Conservation (phyloP, 306 rosid species). For the Ormosia semicastrata region DNA sequence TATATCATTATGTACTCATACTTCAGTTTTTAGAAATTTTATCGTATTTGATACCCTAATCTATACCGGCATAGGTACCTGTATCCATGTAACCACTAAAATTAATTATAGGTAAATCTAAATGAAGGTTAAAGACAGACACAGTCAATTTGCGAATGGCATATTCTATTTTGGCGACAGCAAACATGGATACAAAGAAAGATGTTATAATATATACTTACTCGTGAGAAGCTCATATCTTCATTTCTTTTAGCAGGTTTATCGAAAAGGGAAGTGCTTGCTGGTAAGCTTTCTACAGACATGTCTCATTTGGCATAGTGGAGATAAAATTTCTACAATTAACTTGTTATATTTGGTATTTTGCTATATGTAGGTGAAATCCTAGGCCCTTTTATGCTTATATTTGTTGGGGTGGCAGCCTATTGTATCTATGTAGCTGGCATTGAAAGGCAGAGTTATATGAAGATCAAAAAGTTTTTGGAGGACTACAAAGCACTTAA, state of each 20-base stretch:
- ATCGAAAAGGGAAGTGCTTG: neutral
- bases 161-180: neutral
- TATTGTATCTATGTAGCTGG: neutral
- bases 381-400: neutral
- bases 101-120: neutral
- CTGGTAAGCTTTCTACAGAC: constrained; percentile 20
- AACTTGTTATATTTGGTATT: neutral
- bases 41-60: no score
- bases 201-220: neutral
- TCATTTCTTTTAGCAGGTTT: constrained; percentile 4
- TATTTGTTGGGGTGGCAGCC: neutral
- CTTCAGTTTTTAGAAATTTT: no score
- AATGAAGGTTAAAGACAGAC: neutral
- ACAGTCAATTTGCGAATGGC: neutral
- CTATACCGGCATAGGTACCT: neutral
- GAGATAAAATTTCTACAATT: neutral
- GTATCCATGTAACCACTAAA: neutral
- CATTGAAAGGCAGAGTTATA: neutral
- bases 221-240: neutral
- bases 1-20: no score
- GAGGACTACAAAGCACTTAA: constrained; percentile 28
- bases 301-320: neutral
- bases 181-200: no score
- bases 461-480: constrained; percentile 23
- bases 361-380: constrained; percentile 16